Percentiles rank a stretch among this genome's conserved stretches.
Evolutionary conservation across 495 filamentous ascomycete genomes (phyloP).

Genomic region (Penicillium silybi): DNA sequence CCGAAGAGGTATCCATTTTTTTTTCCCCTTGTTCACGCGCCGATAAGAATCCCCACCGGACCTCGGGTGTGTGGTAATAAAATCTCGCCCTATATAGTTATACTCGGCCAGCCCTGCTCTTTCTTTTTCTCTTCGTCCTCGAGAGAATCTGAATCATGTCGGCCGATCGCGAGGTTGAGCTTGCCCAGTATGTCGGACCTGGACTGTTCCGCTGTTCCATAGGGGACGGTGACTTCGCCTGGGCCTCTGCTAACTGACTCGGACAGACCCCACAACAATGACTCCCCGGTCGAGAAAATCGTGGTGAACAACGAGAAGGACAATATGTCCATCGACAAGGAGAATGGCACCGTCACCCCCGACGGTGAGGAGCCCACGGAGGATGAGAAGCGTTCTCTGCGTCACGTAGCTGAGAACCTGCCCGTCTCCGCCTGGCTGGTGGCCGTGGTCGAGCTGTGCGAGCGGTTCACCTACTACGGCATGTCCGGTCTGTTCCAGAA

Average conservation of each 20-base stretch:
- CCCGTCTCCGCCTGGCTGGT: constrained; percentile 57
- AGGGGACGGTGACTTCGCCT: neutral
- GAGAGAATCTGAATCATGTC: constrained; percentile 25
- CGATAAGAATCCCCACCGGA: constrained; percentile 21
- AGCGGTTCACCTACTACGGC: constrained; percentile 68
- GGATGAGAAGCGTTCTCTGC: constrained; percentile 46
- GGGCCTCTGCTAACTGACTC: neutral
- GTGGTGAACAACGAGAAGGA: constrained; percentile 28
- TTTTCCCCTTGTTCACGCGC: constrained; percentile 17
- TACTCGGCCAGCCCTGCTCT: neutral
- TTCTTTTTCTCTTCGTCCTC: constrained; percentile 4
- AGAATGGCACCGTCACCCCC: constrained; percentile 27
- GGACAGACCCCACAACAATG: constrained; percentile 7
- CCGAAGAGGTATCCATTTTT: constrained; percentile 5
- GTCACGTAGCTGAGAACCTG: constrained; percentile 53
- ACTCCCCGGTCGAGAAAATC: constrained; percentile 15
- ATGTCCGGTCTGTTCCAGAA: constrained; percentile 53
- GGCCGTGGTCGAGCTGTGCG: constrained; percentile 59
- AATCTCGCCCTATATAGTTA: constrained; percentile 21
- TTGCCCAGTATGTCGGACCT: constrained; percentile 29
- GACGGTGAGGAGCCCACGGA: constrained; percentile 54
- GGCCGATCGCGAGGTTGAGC: constrained; percentile 32
- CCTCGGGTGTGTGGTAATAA: constrained; percentile 16
- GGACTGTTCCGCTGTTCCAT: too few relatives aligned
- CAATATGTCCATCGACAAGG: constrained; percentile 29